phyloP scores from a whole-genome alignment of 2,329 filamentous ascomycete species.

The Cercospora sojina region DNA sequence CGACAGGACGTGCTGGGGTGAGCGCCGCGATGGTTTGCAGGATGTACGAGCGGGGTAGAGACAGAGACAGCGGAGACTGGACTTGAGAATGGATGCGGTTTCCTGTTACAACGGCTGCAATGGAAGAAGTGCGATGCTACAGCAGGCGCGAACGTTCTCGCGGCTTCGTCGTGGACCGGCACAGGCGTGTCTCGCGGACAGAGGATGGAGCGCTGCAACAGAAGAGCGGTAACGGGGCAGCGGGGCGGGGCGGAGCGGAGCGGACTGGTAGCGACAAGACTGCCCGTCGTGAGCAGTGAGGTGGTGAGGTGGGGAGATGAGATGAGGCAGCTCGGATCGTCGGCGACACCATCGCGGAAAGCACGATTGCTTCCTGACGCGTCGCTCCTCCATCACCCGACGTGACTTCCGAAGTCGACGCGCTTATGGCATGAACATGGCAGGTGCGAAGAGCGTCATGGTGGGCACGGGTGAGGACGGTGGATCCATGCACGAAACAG shows the following conservation, averaged over 20 bases:
- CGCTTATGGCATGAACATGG: neutral
- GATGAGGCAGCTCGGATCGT: neutral
- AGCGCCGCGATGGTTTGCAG: neutral
- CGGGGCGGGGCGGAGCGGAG: too few relatives aligned
- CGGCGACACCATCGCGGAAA: neutral
- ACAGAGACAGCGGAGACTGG: neutral
- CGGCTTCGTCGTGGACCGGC: too few relatives aligned
- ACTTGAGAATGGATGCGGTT: neutral
- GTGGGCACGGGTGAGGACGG: neutral
- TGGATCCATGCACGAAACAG: constrained; percentile 7
- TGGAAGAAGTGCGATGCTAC: too few relatives aligned
- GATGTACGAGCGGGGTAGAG: neutral
- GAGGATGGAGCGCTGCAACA: too few relatives aligned
- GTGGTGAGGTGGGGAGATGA: neutral
- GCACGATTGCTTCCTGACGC: neutral
- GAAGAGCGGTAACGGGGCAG: too few relatives aligned
- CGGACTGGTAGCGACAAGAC: neutral
- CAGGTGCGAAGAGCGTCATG: neutral
- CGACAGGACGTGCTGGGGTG: neutral
- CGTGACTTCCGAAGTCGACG: neutral
- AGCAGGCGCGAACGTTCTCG: too few relatives aligned
- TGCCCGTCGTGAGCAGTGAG: neutral
- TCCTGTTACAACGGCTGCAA: neutral
- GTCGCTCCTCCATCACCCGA: neutral
- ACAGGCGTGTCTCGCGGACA: too few relatives aligned